These are phyloP conservation scores for Xylogone sp. DNA, from an alignment of 2,329 filamentous ascomycete genomes.

Conservation along the genomic window DNA sequence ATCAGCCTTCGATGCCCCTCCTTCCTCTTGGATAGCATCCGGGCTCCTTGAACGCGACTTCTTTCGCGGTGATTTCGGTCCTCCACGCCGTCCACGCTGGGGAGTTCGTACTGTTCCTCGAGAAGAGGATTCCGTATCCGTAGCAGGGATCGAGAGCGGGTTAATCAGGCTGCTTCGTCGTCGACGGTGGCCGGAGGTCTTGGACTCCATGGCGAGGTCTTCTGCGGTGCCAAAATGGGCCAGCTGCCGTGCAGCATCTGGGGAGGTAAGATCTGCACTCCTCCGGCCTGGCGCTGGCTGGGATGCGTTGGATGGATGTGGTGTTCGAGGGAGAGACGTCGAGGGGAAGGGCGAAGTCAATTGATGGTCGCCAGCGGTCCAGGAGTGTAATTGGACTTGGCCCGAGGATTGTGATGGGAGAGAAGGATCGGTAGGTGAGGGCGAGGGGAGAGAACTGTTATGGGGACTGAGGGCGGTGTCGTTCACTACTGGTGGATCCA, in stretches of 20 bases:
- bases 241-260: neutral
- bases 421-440: neutral
- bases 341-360: neutral
- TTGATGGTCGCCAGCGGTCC: neutral
- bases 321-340: neutral
- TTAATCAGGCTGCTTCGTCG: slow-evolving; percentile 28
- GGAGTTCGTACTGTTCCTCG: neutral
- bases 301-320: neutral
- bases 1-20: neutral
- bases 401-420: neutral
- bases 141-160: slow-evolving; percentile 1
- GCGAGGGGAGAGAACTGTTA: neutral
- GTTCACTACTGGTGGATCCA: neutral
- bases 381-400: neutral
- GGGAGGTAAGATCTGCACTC: neutral
- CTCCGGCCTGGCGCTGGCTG: neutral
- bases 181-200: slow-evolving; percentile 21
- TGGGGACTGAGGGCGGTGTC: neutral
- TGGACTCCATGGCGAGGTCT: neutral
- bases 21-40: slow-evolving; percentile 4
- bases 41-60: neutral
- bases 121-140: slow-evolving; percentile 6
- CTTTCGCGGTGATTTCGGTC: neutral
- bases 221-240: neutral
- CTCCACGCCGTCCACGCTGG: neutral